These are phyloP conservation scores for Lycium barbarum DNA, from an alignment of 257 asterid genomes.

Conservation along the genomic window DNA sequence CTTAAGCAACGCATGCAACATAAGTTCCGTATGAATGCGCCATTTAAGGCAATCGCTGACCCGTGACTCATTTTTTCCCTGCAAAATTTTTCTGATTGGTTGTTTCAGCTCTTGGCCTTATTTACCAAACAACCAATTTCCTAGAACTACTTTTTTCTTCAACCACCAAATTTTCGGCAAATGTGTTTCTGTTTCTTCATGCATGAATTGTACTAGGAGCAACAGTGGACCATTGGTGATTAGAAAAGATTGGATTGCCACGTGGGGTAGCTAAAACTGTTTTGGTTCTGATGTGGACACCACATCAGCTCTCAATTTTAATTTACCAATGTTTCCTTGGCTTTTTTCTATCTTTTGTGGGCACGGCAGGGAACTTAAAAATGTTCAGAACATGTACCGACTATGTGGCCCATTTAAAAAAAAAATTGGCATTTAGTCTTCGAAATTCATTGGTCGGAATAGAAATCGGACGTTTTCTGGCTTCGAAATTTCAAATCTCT, in stretches of 20 bases:
- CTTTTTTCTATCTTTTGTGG: too few relatives aligned
- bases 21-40: neutral
- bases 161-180: slow-evolving; percentile 30
- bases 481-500: neutral
- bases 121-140: slow-evolving; percentile 39
- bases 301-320: neutral
- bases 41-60: neutral
- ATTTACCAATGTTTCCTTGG: neutral
- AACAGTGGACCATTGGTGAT: neutral
- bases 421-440: neutral
- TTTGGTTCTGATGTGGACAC: slow-evolving; percentile 13
- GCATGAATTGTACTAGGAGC: neutral
- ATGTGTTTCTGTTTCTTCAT: neutral
- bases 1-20: neutral
- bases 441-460: neutral
- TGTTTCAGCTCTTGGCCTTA: slow-evolving; percentile 27
- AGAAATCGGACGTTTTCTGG: neutral
- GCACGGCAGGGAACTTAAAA: neutral
- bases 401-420: neutral
- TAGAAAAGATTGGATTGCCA: neutral
- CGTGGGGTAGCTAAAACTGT: neutral
- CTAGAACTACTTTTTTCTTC: too few relatives aligned
- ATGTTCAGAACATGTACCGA: neutral
- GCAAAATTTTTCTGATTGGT: neutral
- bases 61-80: neutral